A percentile compares a stretch with the other conserved stretches of the same genome.
Conservation (phyloP, 345 rosid species). For the Cardamine chenopodiifolia region DNA sequence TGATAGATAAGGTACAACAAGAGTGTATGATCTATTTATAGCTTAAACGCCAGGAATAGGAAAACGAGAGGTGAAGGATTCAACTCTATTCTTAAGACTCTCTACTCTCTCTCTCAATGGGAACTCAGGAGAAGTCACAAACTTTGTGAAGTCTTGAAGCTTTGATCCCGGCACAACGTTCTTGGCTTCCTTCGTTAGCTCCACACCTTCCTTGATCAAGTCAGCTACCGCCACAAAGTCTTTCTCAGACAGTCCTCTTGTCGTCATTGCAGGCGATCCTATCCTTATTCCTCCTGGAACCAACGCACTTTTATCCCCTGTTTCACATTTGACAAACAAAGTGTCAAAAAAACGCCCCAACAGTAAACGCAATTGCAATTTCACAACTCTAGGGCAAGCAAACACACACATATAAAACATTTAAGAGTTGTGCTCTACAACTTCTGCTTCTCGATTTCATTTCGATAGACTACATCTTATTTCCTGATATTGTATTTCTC, state of each 20-base stretch:
- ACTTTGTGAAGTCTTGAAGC: slow-evolving; percentile 80
- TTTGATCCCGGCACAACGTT: slow-evolving; percentile 57
- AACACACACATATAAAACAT: not conserved
- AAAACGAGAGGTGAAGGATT: slow-evolving; percentile 70
- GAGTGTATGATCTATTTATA: not conserved
- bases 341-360: not conserved
- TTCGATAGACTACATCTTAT: too few species aligned
- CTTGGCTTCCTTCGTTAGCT: slow-evolving; percentile 70
- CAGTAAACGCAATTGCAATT: not conserved
- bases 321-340: slow-evolving; percentile 24
- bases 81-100: slow-evolving; percentile 62
- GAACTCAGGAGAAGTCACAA: slow-evolving; percentile 61
- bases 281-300: slow-evolving; percentile 95
- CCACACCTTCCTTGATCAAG: slow-evolving; percentile 84
- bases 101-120: slow-evolving; percentile 54
- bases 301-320: slow-evolving; percentile 88
- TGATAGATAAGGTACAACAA: slow-evolving; percentile 5
- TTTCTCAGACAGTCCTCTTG: slow-evolving; percentile 75
- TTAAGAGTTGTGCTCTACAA: not conserved
- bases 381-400: not conserved
- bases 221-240: slow-evolving; percentile 74
- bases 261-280: slow-evolving; percentile 94
- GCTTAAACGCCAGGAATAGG: slow-evolving; percentile 77
- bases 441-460: not conserved
- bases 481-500: not conserved